These are phyloP conservation scores for Escovopsis sp. DNA, from an alignment of 2,329 filamentous ascomycete genomes.

Conservation along the genomic window DNA sequence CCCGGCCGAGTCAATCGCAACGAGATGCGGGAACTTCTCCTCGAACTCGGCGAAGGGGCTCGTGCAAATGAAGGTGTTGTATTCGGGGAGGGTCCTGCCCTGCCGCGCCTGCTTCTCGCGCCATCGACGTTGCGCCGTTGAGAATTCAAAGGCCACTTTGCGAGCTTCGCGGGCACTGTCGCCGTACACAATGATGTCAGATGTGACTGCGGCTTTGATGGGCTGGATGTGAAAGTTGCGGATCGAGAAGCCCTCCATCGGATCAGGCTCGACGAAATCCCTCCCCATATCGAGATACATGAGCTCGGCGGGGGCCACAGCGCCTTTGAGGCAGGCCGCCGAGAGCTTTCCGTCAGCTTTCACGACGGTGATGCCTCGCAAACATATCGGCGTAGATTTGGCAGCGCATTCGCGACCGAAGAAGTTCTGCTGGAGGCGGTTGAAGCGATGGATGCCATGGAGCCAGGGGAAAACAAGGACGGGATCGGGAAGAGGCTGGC, in stretches of 20 bases:
- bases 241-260: conserved; percentile 81
- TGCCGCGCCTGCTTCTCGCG: conserved; percentile 45
- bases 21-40: conserved; percentile 48
- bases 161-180: conserved; percentile 47
- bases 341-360: conserved; percentile 75
- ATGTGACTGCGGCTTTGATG: conserved; percentile 72
- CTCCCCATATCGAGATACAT: conserved; percentile 36
- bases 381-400: conserved; percentile 52
- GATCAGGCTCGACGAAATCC: conserved; percentile 71
- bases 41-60: conserved; percentile 59
- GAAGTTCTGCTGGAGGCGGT: conserved; percentile 78
- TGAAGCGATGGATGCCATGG: conserved; percentile 79
- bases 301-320: conserved; percentile 69
- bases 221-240: conserved; percentile 95
- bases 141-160: conserved; percentile 52
- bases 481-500: conserved; percentile 70
- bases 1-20: conserved; percentile 60
- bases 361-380: conserved; percentile 70
- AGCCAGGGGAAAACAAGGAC: conserved; percentile 91
- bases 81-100: conserved; percentile 42
- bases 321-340: conserved; percentile 66
- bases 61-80: conserved; percentile 69
- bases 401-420: conserved; percentile 65
- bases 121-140: conserved; percentile 64
- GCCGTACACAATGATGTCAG: conserved; percentile 86